phyloP scores from a whole-genome alignment of 2,329 filamentous ascomycete genomes.

The Fusarium graminum region DNA sequence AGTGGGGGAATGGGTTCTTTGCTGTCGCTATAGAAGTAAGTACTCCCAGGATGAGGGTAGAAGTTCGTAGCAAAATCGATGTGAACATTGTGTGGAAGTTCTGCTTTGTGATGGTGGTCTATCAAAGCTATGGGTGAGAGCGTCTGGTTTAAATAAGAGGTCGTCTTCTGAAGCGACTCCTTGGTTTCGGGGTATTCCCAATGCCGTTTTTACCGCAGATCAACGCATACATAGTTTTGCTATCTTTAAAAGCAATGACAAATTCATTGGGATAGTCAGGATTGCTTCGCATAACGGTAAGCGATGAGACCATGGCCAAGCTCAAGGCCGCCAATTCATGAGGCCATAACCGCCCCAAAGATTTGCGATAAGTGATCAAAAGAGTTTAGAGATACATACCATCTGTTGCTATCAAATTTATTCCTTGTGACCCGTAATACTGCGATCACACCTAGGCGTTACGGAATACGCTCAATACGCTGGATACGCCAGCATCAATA shows the following conservation, averaged over 20 bases:
- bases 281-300: not conserved
- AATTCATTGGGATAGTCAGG: not conserved
- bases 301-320: not conserved
- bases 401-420: rapidly evolving
- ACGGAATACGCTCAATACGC: conserved; percentile 26
- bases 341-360: not conserved
- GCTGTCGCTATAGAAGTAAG: not conserved
- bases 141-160: not conserved
- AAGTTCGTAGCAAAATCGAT: not conserved
- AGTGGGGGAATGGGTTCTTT: conserved; percentile 5
- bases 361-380: not conserved
- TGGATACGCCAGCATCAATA: not conserved
- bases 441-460: not conserved
- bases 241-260: not conserved
- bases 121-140: not conserved
- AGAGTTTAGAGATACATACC: rapidly evolving
- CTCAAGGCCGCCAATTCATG: not conserved
- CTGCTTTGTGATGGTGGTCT: not conserved
- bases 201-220: not conserved
- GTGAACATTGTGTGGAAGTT: not conserved
- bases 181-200: not conserved
- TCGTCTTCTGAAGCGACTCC: not conserved
- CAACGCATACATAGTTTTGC: not conserved
- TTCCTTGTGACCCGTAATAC: no score
- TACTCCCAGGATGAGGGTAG: not conserved